phyloP scores from a whole-genome alignment of 768 basidiomycete species.

The Kwoniella mangroviensis region DNA sequence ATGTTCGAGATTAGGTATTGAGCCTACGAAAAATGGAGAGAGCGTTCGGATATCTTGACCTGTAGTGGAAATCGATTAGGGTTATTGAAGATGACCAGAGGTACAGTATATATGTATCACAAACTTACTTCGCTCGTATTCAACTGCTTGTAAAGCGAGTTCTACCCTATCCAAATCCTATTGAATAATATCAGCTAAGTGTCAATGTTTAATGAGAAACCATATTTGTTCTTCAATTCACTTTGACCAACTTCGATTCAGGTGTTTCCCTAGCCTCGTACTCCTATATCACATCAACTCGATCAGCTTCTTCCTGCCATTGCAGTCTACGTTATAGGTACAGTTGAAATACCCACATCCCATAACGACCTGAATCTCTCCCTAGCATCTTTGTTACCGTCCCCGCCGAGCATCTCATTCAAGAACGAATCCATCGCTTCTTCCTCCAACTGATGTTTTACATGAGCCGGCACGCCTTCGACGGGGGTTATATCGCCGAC shows the following conservation, averaged over 20 bases:
- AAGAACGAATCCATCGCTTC: constrained; percentile 90
- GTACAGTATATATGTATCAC: neutral
- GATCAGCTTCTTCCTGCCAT: neutral
- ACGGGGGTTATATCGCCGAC: constrained; percentile 93
- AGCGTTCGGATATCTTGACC: constrained; percentile 53
- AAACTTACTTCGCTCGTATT: constrained; percentile 58
- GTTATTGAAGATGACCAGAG: neutral
- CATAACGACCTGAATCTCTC: constrained; percentile 54
- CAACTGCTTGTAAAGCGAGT: constrained; percentile 56
- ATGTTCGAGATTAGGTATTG: constrained; percentile 55
- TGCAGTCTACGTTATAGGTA: no score
- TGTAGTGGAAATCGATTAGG: constrained; percentile 3
- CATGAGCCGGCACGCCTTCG: constrained; percentile 79
- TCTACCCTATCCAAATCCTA: constrained; percentile 58
- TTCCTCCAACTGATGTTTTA: constrained; percentile 69
- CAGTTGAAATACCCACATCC: constrained; percentile 46
- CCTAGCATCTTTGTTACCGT: constrained; percentile 51
- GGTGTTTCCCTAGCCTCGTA: constrained; percentile 58
- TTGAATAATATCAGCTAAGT: neutral
- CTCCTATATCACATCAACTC: constrained; percentile 38
- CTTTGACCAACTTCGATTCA: constrained; percentile 58
- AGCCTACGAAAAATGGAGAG: constrained; percentile 52
- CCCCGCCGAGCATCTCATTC: constrained; percentile 73
- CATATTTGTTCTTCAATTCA: constrained; percentile 16
- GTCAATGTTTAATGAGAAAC: neutral